Conservation (phyloP, 2,329 filamentous ascomycete species). For the Ploettnerulaceae sp. region DNA sequence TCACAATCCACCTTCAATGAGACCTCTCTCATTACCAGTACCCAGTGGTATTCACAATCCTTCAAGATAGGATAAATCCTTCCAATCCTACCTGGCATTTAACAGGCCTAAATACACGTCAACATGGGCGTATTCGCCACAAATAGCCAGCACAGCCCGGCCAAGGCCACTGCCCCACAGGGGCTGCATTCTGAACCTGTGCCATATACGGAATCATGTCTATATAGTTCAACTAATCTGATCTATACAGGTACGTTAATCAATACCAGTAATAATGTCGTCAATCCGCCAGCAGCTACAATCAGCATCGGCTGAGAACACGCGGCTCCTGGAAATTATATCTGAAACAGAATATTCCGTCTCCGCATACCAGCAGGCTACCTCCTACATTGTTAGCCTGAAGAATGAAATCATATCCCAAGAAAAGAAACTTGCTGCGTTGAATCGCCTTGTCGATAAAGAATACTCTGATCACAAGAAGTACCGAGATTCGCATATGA, state of each 20-base stretch:
- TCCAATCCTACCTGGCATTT: not conserved
- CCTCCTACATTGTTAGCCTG: slow-evolving; percentile 42
- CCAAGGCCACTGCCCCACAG: not conserved
- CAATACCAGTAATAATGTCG: no score
- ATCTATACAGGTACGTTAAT: no score
- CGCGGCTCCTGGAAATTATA: slow-evolving; percentile 42
- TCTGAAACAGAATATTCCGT: slow-evolving; percentile 46
- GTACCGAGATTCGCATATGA: slow-evolving; percentile 48
- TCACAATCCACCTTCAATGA: not conserved
- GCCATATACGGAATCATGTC: no score
- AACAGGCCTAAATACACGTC: not conserved
- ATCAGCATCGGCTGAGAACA: slow-evolving; percentile 39
- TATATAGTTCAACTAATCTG: no score
- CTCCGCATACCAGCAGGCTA: slow-evolving; percentile 43
- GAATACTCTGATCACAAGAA: slow-evolving; percentile 49
- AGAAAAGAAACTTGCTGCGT: slow-evolving; percentile 36
- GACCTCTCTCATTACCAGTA: not conserved
- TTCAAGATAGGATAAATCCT: not conserved
- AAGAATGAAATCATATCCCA: slow-evolving; percentile 37
- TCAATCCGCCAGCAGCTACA: slow-evolving; percentile 35
- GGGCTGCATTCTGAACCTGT: not conserved
- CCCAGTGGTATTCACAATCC: not conserved
- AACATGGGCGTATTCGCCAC: not conserved
- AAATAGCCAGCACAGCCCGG: slow-evolving; percentile 7
- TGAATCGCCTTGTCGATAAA: slow-evolving; percentile 40